Conservation (phyloP, 306 rosid genomes). For the Albizia julibrissin region DNA sequence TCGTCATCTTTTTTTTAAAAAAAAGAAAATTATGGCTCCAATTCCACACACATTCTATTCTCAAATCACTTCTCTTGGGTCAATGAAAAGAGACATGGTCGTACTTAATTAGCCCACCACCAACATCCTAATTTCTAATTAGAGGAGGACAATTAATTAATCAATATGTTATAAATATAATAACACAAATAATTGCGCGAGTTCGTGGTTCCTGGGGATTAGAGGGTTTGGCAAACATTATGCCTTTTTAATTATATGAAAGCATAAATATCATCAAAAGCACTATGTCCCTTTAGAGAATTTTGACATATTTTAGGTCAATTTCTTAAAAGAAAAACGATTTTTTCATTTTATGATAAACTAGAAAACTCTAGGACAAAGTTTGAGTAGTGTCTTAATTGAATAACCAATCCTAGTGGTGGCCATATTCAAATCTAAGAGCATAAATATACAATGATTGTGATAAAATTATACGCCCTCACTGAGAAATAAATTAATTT, state of each 20-base stretch:
- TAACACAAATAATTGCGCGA: not conserved
- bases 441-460: not conserved
- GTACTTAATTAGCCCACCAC: conserved; percentile 37
- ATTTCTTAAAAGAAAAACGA: no score
- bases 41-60: conserved; percentile 34
- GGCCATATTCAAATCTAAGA: not conserved
- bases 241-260: not conserved
- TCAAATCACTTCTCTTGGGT: conserved; percentile 46
- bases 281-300: not conserved
- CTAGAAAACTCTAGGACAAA: not conserved
- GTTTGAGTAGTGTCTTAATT: not conserved
- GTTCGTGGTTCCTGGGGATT: not conserved
- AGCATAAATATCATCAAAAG: not conserved
- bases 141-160: not conserved
- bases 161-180: not conserved
- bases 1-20: conserved; percentile 46
- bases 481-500: conserved; percentile 30
- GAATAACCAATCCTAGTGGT: conserved; percentile 13
- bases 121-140: conserved; percentile 17
- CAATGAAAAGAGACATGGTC: conserved; percentile 76
- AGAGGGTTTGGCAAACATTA: not conserved
- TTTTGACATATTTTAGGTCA: not conserved
- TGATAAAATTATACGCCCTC: not conserved
- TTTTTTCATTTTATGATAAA: not conserved
- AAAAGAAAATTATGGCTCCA: conserved; percentile 40